These are phyloP conservation scores for Rhinocladiella similis DNA, from an alignment of 2,329 filamentous ascomycete species.

Conservation along the genomic window DNA sequence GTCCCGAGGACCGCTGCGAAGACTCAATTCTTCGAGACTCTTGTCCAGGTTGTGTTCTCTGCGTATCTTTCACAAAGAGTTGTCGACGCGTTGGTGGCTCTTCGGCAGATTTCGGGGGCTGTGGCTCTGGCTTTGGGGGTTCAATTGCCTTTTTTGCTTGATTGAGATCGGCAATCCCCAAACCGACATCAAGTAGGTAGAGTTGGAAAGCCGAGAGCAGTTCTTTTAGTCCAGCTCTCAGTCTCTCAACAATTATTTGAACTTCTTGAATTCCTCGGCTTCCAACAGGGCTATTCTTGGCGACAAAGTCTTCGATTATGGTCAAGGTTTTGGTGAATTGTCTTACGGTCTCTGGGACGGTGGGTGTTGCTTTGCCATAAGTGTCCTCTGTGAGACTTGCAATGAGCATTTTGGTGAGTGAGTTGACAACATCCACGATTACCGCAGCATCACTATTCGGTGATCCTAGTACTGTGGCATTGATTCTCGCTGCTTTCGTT, in stretches of 20 bases:
- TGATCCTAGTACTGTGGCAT: constrained; percentile 68
- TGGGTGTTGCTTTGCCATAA: constrained; percentile 81
- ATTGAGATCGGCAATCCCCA: constrained; percentile 70
- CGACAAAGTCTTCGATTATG: constrained; percentile 69
- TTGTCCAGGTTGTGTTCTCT: neutral
- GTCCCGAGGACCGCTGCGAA: neutral
- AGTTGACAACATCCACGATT: constrained; percentile 70
- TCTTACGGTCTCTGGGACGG: constrained; percentile 73
- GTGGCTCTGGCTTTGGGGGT: constrained; percentile 12
- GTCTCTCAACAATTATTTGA: constrained; percentile 64
- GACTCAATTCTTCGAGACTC: constrained; percentile 4
- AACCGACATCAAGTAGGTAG: constrained; percentile 69
- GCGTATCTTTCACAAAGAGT: constrained; percentile 11
- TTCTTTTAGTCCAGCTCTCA: constrained; percentile 65
- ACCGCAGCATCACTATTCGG: constrained; percentile 70
- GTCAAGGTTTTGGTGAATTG: constrained; percentile 69
- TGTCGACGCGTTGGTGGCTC: constrained; percentile 5
- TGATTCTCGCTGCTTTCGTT: constrained; percentile 65
- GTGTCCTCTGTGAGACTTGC: constrained; percentile 76
- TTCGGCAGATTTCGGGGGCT: constrained; percentile 3
- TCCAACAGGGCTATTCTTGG: constrained; percentile 54
- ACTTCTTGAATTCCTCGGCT: constrained; percentile 56
- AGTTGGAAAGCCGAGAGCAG: constrained; percentile 72
- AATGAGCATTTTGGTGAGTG: constrained; percentile 68
- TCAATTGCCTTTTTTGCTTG: constrained; percentile 66